Evolutionary conservation across 768 basidiomycete species (phyloP), one percentile per base, ranked within the genome.

Genomic region (Galerina sulciceps): DNA sequence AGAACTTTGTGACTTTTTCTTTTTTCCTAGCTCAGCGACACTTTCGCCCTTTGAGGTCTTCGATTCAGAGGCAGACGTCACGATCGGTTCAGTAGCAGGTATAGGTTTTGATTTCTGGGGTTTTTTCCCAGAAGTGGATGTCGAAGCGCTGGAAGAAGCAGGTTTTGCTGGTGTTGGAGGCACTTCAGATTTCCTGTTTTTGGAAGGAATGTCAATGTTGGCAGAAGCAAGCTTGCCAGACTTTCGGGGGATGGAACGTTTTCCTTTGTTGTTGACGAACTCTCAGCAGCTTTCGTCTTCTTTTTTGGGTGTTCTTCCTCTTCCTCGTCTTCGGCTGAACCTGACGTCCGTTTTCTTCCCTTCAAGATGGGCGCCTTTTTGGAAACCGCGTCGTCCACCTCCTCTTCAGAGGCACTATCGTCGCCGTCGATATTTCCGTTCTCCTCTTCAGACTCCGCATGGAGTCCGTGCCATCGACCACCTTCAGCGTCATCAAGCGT

Each of bases 391-490:
- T 42, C 45, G 48, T 67, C 61, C 18, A 59, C 67, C 6, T 69
- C 72, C n/a, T 64, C 66, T 26, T 69, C 59, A 35, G 59, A 55
- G n/a, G 15, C 68, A 18, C 67, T 69, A 2, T 63, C 69, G n/a
- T 67, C 66, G 35, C 61, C 70, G 15, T 48, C 60, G 20, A 53
- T 61, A 22, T 47, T 61, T 36, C 65, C 71, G 26, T 69, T 73
- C 2, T 67, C 65, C 18, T 67, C 70, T 0, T 66, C 71, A 4
- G 68, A 65, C 35, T 63, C 66, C 0, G 69, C 73, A 8, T 67
- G 69, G 26, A 85, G 65, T 0, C 82, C 84, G 44, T 80, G 77
- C 86, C 89, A 92, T 23, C 88, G 76, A 6, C 83, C 85, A 14
- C 81, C 84, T 44, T 82, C 81, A 3, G 69, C 75, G 11, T 76